phyloP scores from a whole-genome alignment of 1,139 yeast genomes.

The Debaryomyces fabryi region DNA sequence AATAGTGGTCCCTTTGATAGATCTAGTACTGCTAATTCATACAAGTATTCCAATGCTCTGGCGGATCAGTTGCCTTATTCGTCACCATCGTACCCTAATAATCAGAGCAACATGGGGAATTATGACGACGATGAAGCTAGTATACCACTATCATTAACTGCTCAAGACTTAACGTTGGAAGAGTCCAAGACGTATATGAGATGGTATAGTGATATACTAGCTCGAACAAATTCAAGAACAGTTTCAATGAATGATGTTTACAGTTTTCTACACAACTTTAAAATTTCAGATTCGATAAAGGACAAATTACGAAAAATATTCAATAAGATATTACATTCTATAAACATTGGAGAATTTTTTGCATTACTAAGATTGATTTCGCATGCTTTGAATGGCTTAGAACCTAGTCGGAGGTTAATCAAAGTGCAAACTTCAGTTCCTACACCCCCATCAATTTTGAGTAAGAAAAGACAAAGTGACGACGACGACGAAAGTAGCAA shows the following conservation, averaged over 20 bases:
- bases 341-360: slow-evolving; percentile 76
- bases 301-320: slow-evolving; percentile 54
- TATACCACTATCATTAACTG: slow-evolving; percentile 63
- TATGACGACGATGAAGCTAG: slow-evolving; percentile 23
- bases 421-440: slow-evolving; percentile 60
- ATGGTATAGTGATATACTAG: slow-evolving; percentile 74
- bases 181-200: slow-evolving; percentile 74
- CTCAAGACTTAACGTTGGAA: slow-evolving; percentile 60
- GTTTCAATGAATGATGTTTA: slow-evolving; percentile 66
- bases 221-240: slow-evolving; percentile 57
- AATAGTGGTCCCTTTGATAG: background rate
- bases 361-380: slow-evolving; percentile 69
- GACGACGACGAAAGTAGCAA: slow-evolving; percentile 39
- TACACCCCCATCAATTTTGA: slow-evolving; percentile 66
- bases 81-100: slow-evolving; percentile 4
- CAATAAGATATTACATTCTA: slow-evolving; percentile 47
- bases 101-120: slow-evolving; percentile 5
- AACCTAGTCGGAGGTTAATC: slow-evolving; percentile 56
- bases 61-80: slow-evolving; percentile 14
- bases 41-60: slow-evolving; percentile 14
- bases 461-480: slow-evolving; percentile 53
- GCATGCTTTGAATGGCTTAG: slow-evolving; percentile 51
- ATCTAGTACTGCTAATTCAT: background rate
- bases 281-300: slow-evolving; percentile 45
- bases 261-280: slow-evolving; percentile 63